Evolutionary conservation across 331 rosid species (phyloP), one percentile per base, ranked within the genome.

Genomic region (Quercus tomentella): DNA sequence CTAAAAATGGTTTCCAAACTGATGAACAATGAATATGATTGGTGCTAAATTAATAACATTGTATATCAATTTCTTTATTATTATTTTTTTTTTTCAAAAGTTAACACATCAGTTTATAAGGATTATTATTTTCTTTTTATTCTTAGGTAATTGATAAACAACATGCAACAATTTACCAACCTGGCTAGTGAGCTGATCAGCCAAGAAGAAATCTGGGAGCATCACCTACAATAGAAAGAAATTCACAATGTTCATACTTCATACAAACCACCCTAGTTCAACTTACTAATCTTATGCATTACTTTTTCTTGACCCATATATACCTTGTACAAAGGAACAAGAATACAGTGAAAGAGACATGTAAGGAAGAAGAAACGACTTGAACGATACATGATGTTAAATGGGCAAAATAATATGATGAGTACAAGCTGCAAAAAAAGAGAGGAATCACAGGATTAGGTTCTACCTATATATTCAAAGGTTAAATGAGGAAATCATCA

Each of bases 141-240:
- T 35, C 15, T 45, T 45, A 12, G 15, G 52, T 12, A 2, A 9
- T 45, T 12, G 16, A 45, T 45, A 45, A 2, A 45, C 15, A 45
- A 3, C 16, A 45, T 45, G 14, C 15, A 12, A 10, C 52, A 45
- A 2, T 45, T 45, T 45, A 81, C 77, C 79, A 28, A 91, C 94
- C 93, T 91, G 98, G 80, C 94, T 87, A 14, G 93, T 85, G 72
- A 93, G 92, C 89, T 91, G 95, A 65, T 91, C 93, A 20, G 93
- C 97, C 86, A 90, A 83, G 86, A 90, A 87, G 84, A 87, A 87
- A 41, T 91, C 97, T 15, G 92, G 85, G 66, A 91, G 87, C 62
- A 87, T 83, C 43, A 91, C 97, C 96, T 91, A 87, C 33, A 30
- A 14, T 17, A 73, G 66, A 82, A 30, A 28, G 65, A 77, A 73